Conservation (phyloP, 2,329 filamentous ascomycete genomes). For the Chalara sp. region DNA sequence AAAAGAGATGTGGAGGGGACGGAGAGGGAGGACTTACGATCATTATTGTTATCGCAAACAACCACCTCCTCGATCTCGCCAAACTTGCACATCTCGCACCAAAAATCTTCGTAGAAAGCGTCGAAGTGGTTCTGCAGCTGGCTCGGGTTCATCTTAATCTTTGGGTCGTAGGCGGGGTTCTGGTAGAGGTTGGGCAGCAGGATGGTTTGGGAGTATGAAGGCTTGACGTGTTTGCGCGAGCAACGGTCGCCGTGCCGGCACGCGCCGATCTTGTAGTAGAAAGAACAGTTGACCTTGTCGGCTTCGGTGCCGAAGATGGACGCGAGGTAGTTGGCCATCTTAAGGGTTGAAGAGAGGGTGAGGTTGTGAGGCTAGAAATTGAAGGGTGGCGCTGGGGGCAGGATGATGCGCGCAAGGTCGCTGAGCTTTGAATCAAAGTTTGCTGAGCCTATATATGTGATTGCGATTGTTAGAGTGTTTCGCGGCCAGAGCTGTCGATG, state of each 20-base stretch:
- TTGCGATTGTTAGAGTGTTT: too few species aligned
- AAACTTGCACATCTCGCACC: constrained; percentile 99
- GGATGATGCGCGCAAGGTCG: too few species aligned
- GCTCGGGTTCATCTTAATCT: constrained; percentile 91
- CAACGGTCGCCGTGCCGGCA: constrained; percentile 98
- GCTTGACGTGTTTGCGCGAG: constrained; percentile 98
- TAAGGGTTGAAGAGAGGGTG: constrained; percentile 12
- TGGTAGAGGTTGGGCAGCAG: constrained; percentile 98
- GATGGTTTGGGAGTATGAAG: constrained; percentile 94
- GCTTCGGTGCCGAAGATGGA: constrained; percentile 99
- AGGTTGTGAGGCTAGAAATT: background rate
- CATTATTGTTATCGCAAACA: constrained; percentile 99
- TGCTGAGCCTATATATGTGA: too few species aligned
- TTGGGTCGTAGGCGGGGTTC: constrained; percentile 94
- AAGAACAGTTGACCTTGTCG: constrained; percentile 99
- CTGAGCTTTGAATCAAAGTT: too few species aligned
- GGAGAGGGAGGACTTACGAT: constrained; percentile 32
- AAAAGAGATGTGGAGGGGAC: background rate
- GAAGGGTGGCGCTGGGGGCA: too few species aligned
- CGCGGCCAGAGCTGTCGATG: too few species aligned
- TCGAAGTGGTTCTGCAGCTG: constrained; percentile 99
- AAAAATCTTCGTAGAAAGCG: constrained; percentile 99
- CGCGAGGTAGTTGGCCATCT: constrained; percentile 96
- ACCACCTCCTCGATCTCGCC: constrained; percentile 96
- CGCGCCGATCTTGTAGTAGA: constrained; percentile 99